phyloP scores from a whole-genome alignment of 768 basidiomycete genomes.

The Suillus subluteus region DNA sequence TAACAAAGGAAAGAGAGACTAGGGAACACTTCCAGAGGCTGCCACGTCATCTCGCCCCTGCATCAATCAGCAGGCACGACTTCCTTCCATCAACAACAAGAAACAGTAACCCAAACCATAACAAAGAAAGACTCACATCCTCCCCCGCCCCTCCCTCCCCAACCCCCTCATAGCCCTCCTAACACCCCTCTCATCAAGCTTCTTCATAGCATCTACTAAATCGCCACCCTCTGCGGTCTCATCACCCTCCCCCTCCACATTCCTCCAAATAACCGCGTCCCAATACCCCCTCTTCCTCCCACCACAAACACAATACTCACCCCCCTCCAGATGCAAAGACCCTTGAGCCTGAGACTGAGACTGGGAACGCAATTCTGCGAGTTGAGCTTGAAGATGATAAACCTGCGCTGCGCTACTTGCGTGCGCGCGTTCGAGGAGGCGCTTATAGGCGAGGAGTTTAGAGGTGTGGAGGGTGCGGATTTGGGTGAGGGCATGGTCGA shows the following conservation, averaged over 20 bases:
- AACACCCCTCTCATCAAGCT: constrained; percentile 72
- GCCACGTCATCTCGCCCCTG: neutral
- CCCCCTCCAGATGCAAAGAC: constrained; percentile 28
- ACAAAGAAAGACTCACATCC: constrained; percentile 55
- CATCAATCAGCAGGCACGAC: neutral
- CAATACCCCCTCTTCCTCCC: constrained; percentile 69
- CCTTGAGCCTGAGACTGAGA: constrained; percentile 28
- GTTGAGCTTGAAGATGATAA: constrained; percentile 84
- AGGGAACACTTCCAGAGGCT: neutral
- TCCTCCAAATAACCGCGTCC: constrained; percentile 58
- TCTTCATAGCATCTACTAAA: constrained; percentile 50
- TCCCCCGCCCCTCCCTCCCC: constrained; percentile 69
- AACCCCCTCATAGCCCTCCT: constrained; percentile 64
- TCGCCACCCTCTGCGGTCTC: constrained; percentile 48
- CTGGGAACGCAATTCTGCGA: constrained; percentile 62
- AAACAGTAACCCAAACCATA: neutral
- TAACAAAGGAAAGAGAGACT: neutral
- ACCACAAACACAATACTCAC: constrained; percentile 55
- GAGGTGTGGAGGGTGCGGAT: constrained; percentile 46
- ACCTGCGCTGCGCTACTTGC: constrained; percentile 79
- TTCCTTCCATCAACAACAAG: neutral
- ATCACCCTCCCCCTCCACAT: constrained; percentile 46
- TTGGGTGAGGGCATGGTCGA: constrained; percentile 46
- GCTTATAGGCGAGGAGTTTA: constrained; percentile 75
- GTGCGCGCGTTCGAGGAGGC: constrained; percentile 80